These are phyloP conservation scores for Artemisia argyi DNA, from an alignment of 129 eudicot genomes.

Conservation along the genomic window DNA sequence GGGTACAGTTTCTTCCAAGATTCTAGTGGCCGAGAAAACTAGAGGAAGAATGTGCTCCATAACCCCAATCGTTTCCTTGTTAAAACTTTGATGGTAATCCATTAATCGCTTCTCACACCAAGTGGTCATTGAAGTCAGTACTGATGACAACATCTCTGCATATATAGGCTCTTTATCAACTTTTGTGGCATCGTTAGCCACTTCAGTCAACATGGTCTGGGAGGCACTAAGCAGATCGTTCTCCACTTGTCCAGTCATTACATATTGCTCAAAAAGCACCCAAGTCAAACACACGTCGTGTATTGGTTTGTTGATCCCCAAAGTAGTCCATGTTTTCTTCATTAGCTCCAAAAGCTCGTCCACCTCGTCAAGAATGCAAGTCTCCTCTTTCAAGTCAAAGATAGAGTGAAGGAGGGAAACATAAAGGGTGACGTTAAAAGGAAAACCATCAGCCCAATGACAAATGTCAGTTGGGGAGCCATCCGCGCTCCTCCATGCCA, in stretches of 20 bases:
- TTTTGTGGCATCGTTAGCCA: slow-evolving; percentile 74
- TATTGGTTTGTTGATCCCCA: slow-evolving; percentile 61
- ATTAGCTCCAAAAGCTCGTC: slow-evolving; percentile 84
- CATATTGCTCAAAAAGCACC: slow-evolving; percentile 73
- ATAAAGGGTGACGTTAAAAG: slow-evolving; percentile 73
- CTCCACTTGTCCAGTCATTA: slow-evolving; percentile 69
- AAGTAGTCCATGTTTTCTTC: slow-evolving; percentile 86
- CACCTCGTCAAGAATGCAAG: slow-evolving; percentile 74
- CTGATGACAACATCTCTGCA: slow-evolving; percentile 53
- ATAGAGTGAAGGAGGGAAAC: slow-evolving; percentile 52
- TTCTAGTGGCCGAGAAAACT: slow-evolving; percentile 55
- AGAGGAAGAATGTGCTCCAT: slow-evolving; percentile 72
- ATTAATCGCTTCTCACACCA: slow-evolving; percentile 75
- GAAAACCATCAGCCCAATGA: slow-evolving; percentile 97
- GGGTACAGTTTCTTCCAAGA: slow-evolving; percentile 53
- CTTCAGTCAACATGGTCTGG: slow-evolving; percentile 70
- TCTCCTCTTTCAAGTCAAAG: slow-evolving; percentile 70
- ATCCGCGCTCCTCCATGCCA: slow-evolving; percentile 72
- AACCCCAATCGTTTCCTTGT: slow-evolving; percentile 35
- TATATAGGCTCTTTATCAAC: slow-evolving; percentile 60
- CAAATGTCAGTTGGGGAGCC: slow-evolving; percentile 56
- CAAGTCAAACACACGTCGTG: slow-evolving; percentile 87
- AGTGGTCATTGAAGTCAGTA: slow-evolving; percentile 44
- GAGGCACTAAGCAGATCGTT: slow-evolving; percentile 73
- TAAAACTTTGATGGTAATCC: slow-evolving; percentile 56